Evolutionary conservation across 495 filamentous ascomycete genomes (phyloP), one percentile per base, ranked within the genome.

Genomic region (Aspergillus biplanus): DNA sequence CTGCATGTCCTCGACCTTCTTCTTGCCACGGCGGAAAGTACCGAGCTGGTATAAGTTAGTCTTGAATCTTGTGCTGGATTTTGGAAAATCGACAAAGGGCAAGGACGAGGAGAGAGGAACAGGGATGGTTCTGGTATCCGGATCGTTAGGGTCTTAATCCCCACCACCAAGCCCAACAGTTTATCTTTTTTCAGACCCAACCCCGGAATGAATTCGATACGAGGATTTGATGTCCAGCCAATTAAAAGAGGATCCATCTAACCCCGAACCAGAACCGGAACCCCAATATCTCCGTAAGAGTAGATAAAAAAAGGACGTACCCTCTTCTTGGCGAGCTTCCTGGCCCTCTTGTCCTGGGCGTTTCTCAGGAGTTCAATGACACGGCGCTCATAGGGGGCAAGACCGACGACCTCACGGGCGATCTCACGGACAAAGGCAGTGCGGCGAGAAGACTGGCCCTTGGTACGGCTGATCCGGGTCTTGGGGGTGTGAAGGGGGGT

Each of bases 251-350:
- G 21, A 27, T 27, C 21, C 21, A 27, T 27, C 21, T 27, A 27
- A 27, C 2, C 21, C 21, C 21, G 21, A 27, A 27, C 21, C 21
- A 27, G 21, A 27, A 27, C 21, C 21, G 2, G 18, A 46, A 58
- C 34, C 46, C 16, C 48, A 6, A 1, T 33, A 27, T 50, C 50
- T 37, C 56, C 42, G 7, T 34, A n/a, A 37, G 21, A 27, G 21
- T 33, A 31, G 16, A 3, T 7, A 34, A 52, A 18, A 46, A 54
- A 27, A 59, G 63, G 53, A 87, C 84, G 65, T 86, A 92, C 91
- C 82, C 95, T 86, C 90, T 96, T 97, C 94, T 99, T 99, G 68
- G 95, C 95, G 74, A 97, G 90, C 88, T 98, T 98, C 67, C 95
- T 86, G 65, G 95, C 95, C 82, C 95, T 92, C 90, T 99, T 99